A percentile compares a stretch with the other conserved stretches of the same genome.
These are phyloP conservation scores for Alternaria rosae DNA, from an alignment of 2,329 filamentous ascomycete genomes.

Conservation along the genomic window DNA sequence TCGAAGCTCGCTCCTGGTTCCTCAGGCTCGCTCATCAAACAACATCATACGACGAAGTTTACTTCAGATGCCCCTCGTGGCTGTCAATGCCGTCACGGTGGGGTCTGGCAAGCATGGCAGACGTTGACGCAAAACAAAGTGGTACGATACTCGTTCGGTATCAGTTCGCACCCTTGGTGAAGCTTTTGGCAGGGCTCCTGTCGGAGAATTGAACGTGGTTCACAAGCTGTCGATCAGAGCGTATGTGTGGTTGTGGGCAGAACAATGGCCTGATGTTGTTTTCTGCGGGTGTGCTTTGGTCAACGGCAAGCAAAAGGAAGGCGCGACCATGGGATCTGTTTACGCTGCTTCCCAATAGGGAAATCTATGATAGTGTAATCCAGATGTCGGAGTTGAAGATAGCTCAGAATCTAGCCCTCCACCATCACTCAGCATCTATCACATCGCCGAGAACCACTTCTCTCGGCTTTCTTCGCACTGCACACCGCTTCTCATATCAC, in stretches of 20 bases:
- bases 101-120: slow-evolving; percentile 21
- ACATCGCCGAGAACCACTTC: slow-evolving; percentile 9
- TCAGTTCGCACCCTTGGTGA: slow-evolving; percentile 26
- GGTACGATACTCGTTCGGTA: slow-evolving; percentile 42
- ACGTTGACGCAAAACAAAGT: slow-evolving; percentile 42
- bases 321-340: slow-evolving; percentile 14
- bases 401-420: background rate
- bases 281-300: slow-evolving; percentile 16
- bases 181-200: slow-evolving; percentile 21
- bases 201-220: slow-evolving; percentile 9
- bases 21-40: slow-evolving; percentile 38
- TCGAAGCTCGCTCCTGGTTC: slow-evolving; percentile 19
- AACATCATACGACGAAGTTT: slow-evolving; percentile 50
- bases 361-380: slow-evolving; percentile 16
- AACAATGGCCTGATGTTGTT: slow-evolving; percentile 47
- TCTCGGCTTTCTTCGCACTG: slow-evolving; percentile 25
- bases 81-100: slow-evolving; percentile 20
- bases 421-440: slow-evolving; percentile 26
- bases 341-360: slow-evolving; percentile 19
- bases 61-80: slow-evolving; percentile 32
- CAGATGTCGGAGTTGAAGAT: background rate
- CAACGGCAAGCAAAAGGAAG: background rate
- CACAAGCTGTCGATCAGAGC: slow-evolving; percentile 5
- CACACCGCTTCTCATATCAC: slow-evolving; percentile 34
- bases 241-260: slow-evolving; percentile 11